phyloP scores from a whole-genome alignment of 768 basidiomycete genomes.

The Podaxis sp. region DNA sequence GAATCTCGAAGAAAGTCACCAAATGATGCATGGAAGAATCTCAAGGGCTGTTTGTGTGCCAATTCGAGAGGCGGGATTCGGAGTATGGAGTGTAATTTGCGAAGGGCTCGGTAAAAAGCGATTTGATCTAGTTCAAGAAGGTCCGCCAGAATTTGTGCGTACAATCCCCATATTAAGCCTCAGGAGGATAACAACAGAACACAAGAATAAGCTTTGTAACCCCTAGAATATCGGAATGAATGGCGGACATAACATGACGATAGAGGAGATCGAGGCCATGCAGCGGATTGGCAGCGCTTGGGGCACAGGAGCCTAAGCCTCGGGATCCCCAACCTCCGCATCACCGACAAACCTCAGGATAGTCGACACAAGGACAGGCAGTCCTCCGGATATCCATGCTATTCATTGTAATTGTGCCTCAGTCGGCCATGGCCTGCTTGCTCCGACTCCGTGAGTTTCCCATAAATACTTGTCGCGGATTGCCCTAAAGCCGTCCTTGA shows the following conservation, averaged over 20 bases:
- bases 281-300: background rate
- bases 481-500: background rate
- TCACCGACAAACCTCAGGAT: background rate
- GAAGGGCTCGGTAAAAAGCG: background rate
- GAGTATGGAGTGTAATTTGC: background rate
- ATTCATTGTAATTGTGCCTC: background rate
- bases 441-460: background rate
- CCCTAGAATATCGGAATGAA: background rate
- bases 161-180: too few relatives aligned
- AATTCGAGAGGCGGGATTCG: background rate
- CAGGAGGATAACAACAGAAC: too few relatives aligned
- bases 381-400: background rate
- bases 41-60: background rate
- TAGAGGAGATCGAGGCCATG: background rate
- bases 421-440: background rate
- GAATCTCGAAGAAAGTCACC: too few relatives aligned
- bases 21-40: background rate
- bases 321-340: background rate
- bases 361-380: background rate
- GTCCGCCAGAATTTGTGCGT: too few relatives aligned
- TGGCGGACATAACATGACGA: background rate
- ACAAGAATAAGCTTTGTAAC: too few relatives aligned
- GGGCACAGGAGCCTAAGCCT: background rate
- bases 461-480: background rate
- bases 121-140: background rate